These are phyloP conservation scores for Shiraia sp. DNA, from an alignment of 2,329 filamentous ascomycete species.

Conservation along the genomic window DNA sequence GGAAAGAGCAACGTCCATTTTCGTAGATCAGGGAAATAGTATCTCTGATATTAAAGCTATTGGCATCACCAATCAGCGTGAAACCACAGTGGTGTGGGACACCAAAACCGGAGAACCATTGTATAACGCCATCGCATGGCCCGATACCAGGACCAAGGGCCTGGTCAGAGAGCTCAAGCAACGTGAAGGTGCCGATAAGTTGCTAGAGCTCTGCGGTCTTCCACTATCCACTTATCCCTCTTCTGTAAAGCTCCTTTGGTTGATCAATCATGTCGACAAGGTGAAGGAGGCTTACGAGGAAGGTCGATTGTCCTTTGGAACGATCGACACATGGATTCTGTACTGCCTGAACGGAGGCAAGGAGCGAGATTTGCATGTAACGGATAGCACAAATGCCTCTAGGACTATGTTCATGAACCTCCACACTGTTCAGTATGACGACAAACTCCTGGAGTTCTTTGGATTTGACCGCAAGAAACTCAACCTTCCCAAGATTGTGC, in stretches of 20 bases:
- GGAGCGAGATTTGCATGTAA: slow-evolving; percentile 72
- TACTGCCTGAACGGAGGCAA: slow-evolving; percentile 79
- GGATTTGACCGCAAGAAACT: slow-evolving; percentile 73
- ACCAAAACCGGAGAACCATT: slow-evolving; percentile 76
- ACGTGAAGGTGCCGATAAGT: slow-evolving; percentile 67
- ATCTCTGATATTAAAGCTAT: slow-evolving; percentile 72
- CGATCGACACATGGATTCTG: slow-evolving; percentile 85
- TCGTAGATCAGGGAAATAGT: slow-evolving; percentile 70
- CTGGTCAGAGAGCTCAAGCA: slow-evolving; percentile 77
- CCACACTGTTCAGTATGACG: slow-evolving; percentile 77
- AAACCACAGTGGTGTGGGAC: slow-evolving; percentile 88
- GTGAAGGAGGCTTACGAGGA: slow-evolving; percentile 77
- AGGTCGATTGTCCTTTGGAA: slow-evolving; percentile 78
- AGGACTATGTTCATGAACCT: slow-evolving; percentile 96
- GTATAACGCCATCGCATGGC: slow-evolving; percentile 84
- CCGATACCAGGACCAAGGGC: slow-evolving; percentile 77
- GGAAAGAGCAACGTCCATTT: slow-evolving; percentile 72
- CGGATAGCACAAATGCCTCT: slow-evolving; percentile 85
- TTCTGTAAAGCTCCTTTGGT: slow-evolving; percentile 82
- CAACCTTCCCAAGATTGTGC: slow-evolving; percentile 78
- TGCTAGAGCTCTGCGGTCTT: slow-evolving; percentile 74
- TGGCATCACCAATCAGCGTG: slow-evolving; percentile 88
- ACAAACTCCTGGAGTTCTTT: slow-evolving; percentile 77
- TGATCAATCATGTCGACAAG: slow-evolving; percentile 70
- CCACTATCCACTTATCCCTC: slow-evolving; percentile 89